Evolutionary conservation across 2,329 filamentous ascomycete genomes (phyloP).

Genomic region (Neocatenulostroma microsporum): DNA sequence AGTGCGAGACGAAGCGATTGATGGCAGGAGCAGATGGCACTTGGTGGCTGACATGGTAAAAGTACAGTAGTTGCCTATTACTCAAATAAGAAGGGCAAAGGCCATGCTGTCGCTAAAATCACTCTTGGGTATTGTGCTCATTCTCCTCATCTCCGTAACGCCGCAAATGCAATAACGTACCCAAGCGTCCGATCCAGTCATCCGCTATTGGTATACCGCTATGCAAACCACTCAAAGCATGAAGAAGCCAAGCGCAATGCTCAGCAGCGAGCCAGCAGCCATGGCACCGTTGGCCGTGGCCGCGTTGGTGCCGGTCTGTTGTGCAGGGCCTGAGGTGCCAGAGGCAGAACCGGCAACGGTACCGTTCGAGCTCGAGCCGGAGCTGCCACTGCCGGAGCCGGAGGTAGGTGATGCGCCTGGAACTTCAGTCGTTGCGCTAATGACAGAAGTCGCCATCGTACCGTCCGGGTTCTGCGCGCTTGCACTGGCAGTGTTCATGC

Average conservation of each 20-base stretch:
- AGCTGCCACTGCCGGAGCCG: slow-evolving; percentile 5
- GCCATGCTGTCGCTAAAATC: no score
- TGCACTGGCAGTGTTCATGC: slow-evolving; percentile 20
- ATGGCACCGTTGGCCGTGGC: slow-evolving; percentile 11
- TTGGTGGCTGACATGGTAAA: no score
- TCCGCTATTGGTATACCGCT: not conserved
- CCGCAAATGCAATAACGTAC: no score
- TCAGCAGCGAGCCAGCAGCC: slow-evolving; percentile 17
- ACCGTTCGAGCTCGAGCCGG: not conserved
- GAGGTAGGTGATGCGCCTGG: slow-evolving; percentile 8
- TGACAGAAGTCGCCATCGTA: slow-evolving; percentile 7
- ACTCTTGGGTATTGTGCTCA: no score
- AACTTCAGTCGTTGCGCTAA: slow-evolving; percentile 11
- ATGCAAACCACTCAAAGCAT: slow-evolving; percentile 14
- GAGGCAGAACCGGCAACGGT: slow-evolving; percentile 2
- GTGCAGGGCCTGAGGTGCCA: slow-evolving; percentile 3
- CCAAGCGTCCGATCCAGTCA: slow-evolving; percentile 1
- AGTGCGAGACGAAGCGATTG: no score
- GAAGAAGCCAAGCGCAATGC: slow-evolving; percentile 16
- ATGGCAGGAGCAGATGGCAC: no score
- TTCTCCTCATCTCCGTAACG: no score
- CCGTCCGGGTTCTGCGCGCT: slow-evolving; percentile 17
- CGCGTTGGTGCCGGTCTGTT: slow-evolving; percentile 11
- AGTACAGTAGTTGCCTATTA: no score
- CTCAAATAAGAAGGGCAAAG: no score